A percentile compares a stretch with the other conserved stretches of the same genome.
Evolutionary conservation across 306 rosid species (phyloP).

Genomic region (Vigna mungo): DNA sequence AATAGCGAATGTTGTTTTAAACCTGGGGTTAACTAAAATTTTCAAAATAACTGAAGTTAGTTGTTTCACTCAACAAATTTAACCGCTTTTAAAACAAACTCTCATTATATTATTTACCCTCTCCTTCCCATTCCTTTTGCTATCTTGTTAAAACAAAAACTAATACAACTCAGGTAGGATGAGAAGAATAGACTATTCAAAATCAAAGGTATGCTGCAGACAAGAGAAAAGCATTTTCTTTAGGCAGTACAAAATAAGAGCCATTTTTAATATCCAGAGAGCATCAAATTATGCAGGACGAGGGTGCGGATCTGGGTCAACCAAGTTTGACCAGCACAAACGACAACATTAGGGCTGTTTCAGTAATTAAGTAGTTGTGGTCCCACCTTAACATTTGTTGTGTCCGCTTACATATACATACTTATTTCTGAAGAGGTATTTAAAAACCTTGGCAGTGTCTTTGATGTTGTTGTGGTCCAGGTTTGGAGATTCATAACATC

Average conservation of each 20-base stretch:
- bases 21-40: constrained; percentile 37
- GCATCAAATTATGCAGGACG: constrained; percentile 43
- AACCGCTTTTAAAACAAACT: constrained; percentile 50
- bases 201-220: constrained; percentile 55
- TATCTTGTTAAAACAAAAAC: too few species aligned
- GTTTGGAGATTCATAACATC: constrained; percentile 4
- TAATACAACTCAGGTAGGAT: neutral
- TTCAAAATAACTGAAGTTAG: constrained; percentile 32
- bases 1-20: constrained; percentile 43
- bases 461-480: constrained; percentile 57
- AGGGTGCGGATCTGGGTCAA: constrained; percentile 73
- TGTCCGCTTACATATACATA: constrained; percentile 2
- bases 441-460: constrained; percentile 55
- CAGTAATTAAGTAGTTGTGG: constrained; percentile 37
- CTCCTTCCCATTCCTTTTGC: too few species aligned
- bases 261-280: constrained; percentile 33
- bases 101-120: constrained; percentile 14
- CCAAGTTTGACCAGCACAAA: constrained; percentile 59
- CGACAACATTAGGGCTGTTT: constrained; percentile 48
- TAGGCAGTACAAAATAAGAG: constrained; percentile 44
- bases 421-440: neutral
- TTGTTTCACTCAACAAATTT: constrained; percentile 44
- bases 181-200: constrained; percentile 20
- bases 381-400: constrained; percentile 35
- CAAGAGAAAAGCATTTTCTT: constrained; percentile 47